Evolutionary conservation across 805 yeast species (phyloP).

Genomic region (Cyberlindnera lachancei): DNA sequence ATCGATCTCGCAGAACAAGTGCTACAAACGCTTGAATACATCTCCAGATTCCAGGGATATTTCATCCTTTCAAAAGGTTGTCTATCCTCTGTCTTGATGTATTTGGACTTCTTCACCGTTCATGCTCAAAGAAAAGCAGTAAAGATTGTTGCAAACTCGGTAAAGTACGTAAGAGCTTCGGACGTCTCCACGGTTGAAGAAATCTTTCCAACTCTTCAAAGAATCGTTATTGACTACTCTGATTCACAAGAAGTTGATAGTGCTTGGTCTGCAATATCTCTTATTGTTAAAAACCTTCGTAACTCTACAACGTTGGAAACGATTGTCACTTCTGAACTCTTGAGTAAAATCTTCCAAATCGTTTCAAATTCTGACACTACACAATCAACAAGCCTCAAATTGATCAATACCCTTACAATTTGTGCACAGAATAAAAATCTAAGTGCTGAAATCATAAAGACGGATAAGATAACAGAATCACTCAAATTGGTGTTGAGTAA

Average conservation of each 20-base stretch:
- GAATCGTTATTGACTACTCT: conserved; percentile 41
- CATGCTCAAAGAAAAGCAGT: conserved; percentile 85
- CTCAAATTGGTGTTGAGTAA: conserved; percentile 44
- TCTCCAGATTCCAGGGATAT: conserved; percentile 45
- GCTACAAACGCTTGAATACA: conserved; percentile 62
- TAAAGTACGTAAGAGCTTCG: conserved; percentile 36
- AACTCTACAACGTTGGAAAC: conserved; percentile 38
- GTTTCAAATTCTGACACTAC: conserved; percentile 24
- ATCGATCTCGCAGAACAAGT: conserved; percentile 94
- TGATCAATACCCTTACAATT: conserved; percentile 35
- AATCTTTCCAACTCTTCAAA: conserved; percentile 52
- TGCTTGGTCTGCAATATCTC: conserved; percentile 57
- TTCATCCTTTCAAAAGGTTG: conserved; percentile 54
- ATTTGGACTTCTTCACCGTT: conserved; percentile 79
- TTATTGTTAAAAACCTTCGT: conserved; percentile 45
- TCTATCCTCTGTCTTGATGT: conserved; percentile 56
- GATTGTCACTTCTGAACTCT: conserved; percentile 30
- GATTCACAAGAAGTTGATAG: conserved; percentile 58
- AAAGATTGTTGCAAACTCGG: conserved; percentile 62
- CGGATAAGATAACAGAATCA: conserved; percentile 39
- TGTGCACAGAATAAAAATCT: conserved; percentile 33
- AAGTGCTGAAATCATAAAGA: conserved; percentile 38
- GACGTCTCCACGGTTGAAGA: conserved; percentile 44
- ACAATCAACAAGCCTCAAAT: conserved; percentile 24
- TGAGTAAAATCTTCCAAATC: conserved; percentile 26